Conservation (phyloP, 169 alveolate genomes). For the Besnoitia besnoiti region DNA sequence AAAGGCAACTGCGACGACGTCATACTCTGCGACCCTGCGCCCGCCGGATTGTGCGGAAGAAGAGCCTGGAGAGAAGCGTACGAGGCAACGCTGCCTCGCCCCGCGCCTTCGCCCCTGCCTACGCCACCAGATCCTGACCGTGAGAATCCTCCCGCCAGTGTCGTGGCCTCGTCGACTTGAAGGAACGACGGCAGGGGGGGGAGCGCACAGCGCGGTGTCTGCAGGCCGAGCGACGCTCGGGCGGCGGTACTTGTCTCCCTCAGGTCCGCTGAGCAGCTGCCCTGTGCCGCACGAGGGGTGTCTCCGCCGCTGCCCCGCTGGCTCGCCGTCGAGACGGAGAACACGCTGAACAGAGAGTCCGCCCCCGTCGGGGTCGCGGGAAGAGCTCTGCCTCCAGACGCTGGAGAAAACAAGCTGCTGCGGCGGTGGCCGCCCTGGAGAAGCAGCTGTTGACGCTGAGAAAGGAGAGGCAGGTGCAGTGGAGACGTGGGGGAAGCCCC, state of each 20-base stretch:
- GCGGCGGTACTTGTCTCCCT: background rate
- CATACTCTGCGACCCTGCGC: no score
- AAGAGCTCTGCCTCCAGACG: background rate
- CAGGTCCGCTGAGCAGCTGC: background rate
- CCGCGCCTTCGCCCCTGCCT: no score
- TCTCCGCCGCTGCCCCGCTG: background rate
- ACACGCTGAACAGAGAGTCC: background rate
- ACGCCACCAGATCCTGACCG: no score
- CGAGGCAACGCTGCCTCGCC: no score
- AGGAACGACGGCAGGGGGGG: background rate
- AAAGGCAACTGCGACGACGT: no score
- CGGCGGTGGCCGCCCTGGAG: constrained; percentile 25
- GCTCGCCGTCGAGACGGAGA: background rate
- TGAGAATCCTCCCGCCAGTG: no score
- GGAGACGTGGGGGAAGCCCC: constrained; percentile 1
- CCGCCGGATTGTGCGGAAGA: no score
- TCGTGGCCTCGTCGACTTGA: no score
- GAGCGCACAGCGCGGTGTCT: background rate
- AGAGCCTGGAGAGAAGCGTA: no score
- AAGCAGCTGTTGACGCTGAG: constrained; percentile 33
- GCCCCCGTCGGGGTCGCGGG: constrained; percentile 2
- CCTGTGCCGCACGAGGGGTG: background rate
- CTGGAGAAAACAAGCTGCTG: constrained; percentile 3
- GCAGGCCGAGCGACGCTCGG: background rate
- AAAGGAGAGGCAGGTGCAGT: background rate